Percentiles rank a stretch among this genome's conserved stretches.
Conservation (phyloP, 176 grass and related monocot genomes). For the Phyllostachys edulis region DNA sequence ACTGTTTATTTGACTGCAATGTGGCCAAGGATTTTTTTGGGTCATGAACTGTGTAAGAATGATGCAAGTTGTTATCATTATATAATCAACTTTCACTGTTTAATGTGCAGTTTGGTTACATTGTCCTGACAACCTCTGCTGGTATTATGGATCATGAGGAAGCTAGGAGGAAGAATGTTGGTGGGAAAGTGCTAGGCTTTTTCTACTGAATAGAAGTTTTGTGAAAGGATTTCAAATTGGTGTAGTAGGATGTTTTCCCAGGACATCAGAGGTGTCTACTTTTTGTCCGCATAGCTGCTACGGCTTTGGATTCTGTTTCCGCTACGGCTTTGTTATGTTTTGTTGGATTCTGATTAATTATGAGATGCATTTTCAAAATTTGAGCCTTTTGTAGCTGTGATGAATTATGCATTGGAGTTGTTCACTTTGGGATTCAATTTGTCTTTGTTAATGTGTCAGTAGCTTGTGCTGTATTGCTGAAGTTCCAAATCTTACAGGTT, state of each 20-base stretch:
- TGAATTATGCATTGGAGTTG: neutral
- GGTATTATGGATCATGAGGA: constrained; percentile 84
- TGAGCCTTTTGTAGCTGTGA: neutral
- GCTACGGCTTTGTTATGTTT: constrained; percentile 5
- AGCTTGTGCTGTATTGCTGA: neutral
- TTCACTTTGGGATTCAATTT: neutral
- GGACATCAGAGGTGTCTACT: constrained; percentile 9
- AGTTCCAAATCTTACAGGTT: neutral
- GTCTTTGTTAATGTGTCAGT: neutral
- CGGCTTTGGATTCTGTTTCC: constrained; percentile 11
- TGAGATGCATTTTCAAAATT: constrained; percentile 9
- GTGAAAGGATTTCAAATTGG: neutral
- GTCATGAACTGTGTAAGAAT: neutral
- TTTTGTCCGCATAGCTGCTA: constrained; percentile 21
- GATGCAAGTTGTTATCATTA: neutral
- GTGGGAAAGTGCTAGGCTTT: constrained; percentile 74
- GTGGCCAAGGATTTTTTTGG: neutral
- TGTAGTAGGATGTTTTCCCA: constrained; percentile 17
- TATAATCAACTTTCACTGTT: neutral
- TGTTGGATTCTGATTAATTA: constrained; percentile 15
- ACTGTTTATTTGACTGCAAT: neutral
- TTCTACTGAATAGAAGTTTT: constrained; percentile 52
- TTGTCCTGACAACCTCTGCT: constrained; percentile 76
- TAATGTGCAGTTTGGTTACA: constrained; percentile 67
- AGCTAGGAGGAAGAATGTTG: constrained; percentile 71